Evolutionary conservation across 164 flowering plant species (phyloP).

Genomic region (Vitis riparia): DNA sequence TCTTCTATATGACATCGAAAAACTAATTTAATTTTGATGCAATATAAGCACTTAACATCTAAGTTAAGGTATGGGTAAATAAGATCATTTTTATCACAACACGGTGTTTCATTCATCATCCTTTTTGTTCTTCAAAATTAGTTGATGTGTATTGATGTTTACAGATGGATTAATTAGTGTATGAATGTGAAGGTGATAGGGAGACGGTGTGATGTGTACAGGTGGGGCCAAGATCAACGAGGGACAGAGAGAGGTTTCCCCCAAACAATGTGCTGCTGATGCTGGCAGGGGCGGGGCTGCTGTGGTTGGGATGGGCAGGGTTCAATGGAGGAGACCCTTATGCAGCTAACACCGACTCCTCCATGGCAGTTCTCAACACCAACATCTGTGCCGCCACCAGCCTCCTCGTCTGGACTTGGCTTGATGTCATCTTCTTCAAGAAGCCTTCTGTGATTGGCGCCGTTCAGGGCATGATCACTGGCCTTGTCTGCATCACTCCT

Average conservation of each 20-base stretch:
- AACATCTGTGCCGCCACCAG: slow-evolving; percentile 15
- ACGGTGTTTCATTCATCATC: too few species aligned
- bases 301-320: slow-evolving; percentile 22
- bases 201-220: not conserved
- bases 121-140: too few species aligned
- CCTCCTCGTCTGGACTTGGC: slow-evolving; percentile 16
- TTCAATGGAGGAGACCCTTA: slow-evolving; percentile 20
- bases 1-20: too few species aligned
- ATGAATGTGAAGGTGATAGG: too few species aligned
- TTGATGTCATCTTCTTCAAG: slow-evolving; percentile 15
- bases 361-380: slow-evolving; percentile 17
- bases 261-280: slow-evolving; percentile 15
- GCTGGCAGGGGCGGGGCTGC: slow-evolving; percentile 17
- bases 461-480: slow-evolving; percentile 16
- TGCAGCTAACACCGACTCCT: slow-evolving; percentile 15
- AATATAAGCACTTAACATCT: too few species aligned
- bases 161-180: too few species aligned
- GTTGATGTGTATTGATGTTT: too few species aligned
- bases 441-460: slow-evolving; percentile 19
- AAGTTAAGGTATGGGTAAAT: too few species aligned
- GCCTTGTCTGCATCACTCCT: slow-evolving; percentile 17
- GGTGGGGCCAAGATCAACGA: slow-evolving; percentile 14
- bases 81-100: too few species aligned
- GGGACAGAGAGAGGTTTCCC: slow-evolving; percentile 17
- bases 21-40: too few species aligned